Percentiles rank a stretch among this genome's conserved stretches.
These are phyloP conservation scores for Chlorella sp. DNA, from an alignment of 139 green algal species.

Conservation along the genomic window DNA sequence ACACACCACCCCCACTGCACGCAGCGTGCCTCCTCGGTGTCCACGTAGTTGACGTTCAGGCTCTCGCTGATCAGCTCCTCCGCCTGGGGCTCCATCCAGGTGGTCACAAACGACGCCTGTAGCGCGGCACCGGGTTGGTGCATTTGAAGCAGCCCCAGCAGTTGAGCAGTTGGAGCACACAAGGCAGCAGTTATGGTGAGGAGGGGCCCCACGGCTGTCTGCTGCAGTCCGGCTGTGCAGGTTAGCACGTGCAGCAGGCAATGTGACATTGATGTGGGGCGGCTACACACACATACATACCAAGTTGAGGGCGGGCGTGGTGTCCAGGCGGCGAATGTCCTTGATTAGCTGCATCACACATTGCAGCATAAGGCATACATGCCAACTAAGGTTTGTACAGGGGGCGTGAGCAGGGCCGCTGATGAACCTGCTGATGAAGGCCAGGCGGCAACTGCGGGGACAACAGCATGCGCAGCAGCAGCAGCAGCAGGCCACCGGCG, in stretches of 20 bases:
- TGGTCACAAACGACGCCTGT: conserved; percentile 57
- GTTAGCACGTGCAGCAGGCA: too few relatives aligned
- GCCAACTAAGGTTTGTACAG: too few relatives aligned
- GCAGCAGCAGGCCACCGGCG: background rate
- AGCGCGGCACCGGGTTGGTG: too few relatives aligned
- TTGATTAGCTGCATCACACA: conserved; percentile 26
- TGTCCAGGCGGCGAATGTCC: conserved; percentile 26
- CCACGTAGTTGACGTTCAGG: conserved; percentile 46
- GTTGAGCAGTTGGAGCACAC: too few relatives aligned
- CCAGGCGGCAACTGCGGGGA: too few relatives aligned
- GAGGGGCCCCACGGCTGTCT: too few relatives aligned
- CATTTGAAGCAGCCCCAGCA: too few relatives aligned
- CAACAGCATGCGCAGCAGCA: background rate
- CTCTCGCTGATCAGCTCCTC: conserved; percentile 39
- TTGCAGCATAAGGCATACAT: too few relatives aligned
- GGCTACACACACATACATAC: conserved; percentile 8
- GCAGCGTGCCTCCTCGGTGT: conserved; percentile 1
- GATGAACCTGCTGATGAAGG: too few relatives aligned
- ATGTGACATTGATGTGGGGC: too few relatives aligned
- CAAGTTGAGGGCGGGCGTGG: conserved; percentile 30
- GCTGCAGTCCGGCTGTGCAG: conserved; percentile 9
- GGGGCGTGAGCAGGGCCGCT: too few relatives aligned
- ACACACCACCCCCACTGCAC: background rate
- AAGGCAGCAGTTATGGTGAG: too few relatives aligned
- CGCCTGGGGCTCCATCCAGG: conserved; percentile 61